Evolutionary conservation across 2,329 filamentous ascomycete species (phyloP).

Genomic region (Pseudogymnoascus sp.): DNA sequence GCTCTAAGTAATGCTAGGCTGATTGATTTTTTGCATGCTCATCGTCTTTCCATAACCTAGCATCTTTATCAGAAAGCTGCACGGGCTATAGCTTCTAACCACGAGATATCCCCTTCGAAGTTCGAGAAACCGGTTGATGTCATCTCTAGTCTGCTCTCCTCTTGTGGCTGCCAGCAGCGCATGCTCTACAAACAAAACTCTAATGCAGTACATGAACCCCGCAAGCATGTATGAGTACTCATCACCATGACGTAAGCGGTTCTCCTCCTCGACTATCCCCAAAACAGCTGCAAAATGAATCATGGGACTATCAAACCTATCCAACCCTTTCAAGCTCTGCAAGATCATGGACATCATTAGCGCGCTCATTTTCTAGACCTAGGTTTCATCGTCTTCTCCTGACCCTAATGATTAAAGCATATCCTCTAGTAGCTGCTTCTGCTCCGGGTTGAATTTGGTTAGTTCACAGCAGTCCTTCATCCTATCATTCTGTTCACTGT

Average conservation of each 20-base stretch:
- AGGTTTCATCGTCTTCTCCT: neutral
- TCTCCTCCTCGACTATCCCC: neutral
- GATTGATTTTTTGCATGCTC: neutral
- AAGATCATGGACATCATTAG: neutral
- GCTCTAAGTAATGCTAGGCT: neutral
- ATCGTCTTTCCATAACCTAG: neutral
- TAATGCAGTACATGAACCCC: neutral
- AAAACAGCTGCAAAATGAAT: neutral
- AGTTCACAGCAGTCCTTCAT: neutral
- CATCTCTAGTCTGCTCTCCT: neutral
- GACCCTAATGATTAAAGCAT: neutral
- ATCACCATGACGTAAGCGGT: neutral
- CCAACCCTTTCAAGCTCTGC: neutral
- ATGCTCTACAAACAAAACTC: neutral
- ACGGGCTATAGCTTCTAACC: neutral
- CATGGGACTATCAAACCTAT: neutral
- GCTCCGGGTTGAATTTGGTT: neutral
- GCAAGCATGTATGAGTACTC: neutral
- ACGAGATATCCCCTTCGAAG: neutral
- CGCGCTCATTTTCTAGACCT: neutral
- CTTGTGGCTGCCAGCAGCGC: neutral
- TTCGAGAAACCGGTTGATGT: neutral
- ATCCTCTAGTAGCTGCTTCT: neutral
- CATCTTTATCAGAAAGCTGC: neutral
- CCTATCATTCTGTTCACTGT: neutral